Conservation (phyloP, 371 early-diverging fungal genomes). For the Mycotypha africana region DNA sequence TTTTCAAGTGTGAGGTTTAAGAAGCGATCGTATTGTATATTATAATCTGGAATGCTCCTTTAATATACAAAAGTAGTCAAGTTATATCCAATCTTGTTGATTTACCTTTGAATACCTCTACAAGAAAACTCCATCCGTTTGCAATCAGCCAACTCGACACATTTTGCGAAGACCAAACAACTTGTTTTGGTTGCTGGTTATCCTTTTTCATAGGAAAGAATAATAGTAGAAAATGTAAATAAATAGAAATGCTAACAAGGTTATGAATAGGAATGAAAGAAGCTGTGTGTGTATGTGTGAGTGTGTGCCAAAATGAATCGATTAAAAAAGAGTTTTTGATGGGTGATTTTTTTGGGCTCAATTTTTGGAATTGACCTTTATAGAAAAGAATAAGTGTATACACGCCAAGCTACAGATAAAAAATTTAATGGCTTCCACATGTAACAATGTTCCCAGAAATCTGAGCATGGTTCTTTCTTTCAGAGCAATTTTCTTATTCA, state of each 20-base stretch:
- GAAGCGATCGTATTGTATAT: constrained; percentile 13
- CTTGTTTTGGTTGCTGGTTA: constrained; percentile 1
- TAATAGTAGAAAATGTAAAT: constrained; percentile 1
- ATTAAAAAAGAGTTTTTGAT: no score
- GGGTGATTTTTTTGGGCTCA: no score
- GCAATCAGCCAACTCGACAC: constrained; percentile 10
- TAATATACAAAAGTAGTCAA: background rate
- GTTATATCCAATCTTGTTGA: background rate
- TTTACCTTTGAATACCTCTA: constrained; percentile 8
- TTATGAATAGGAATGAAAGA: background rate
- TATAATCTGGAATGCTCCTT: constrained; percentile 6
- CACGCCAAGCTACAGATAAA: no score
- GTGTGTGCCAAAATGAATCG: background rate
- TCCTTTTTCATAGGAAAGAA: constrained; percentile 6
- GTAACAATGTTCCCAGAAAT: no score
- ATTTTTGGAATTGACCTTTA: no score
- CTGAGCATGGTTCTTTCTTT: no score
- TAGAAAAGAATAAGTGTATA: no score
- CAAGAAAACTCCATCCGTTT: constrained; percentile 9
- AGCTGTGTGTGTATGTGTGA: background rate
- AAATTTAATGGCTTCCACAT: no score
- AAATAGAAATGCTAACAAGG: background rate
- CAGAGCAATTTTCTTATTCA: no score
- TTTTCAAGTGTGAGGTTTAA: constrained; percentile 10
- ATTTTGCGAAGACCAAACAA: constrained; percentile 12